phyloP scores from a whole-genome alignment of 2,329 filamentous ascomycete species.

The Cercospora berteroae region DNA sequence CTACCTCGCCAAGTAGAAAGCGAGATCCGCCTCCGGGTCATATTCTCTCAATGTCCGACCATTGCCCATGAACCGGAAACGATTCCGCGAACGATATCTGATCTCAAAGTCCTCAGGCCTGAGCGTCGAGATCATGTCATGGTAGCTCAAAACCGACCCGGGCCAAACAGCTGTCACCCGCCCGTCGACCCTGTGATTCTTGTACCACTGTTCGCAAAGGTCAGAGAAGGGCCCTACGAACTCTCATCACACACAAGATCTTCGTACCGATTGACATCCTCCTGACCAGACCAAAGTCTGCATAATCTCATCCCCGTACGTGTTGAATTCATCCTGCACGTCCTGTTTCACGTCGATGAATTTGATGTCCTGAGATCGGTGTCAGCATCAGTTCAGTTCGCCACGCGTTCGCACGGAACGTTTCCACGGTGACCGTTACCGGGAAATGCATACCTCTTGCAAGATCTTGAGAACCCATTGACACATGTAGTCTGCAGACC shows the following conservation, averaged over 20 bases:
- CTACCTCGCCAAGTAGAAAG: slow-evolving; percentile 29
- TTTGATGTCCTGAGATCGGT: slow-evolving; percentile 25
- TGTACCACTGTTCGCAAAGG: slow-evolving; percentile 28
- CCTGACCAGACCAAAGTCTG: slow-evolving; percentile 35
- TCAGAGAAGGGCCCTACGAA: not conserved
- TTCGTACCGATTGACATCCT: slow-evolving; percentile 29
- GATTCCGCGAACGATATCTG: slow-evolving; percentile 45
- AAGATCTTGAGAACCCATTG: slow-evolving; percentile 35
- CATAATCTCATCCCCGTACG: slow-evolving; percentile 35
- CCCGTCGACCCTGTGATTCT: slow-evolving; percentile 32
- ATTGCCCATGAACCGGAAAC: slow-evolving; percentile 52
- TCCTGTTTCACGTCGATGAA: slow-evolving; percentile 30
- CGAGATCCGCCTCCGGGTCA: slow-evolving; percentile 29
- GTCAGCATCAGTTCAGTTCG: not conserved
- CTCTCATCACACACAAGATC: not conserved
- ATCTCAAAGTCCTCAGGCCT: slow-evolving; percentile 52
- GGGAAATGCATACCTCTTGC: slow-evolving; percentile 19
- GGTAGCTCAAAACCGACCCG: slow-evolving; percentile 30
- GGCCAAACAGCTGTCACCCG: slow-evolving; percentile 37
- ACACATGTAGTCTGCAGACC: slow-evolving; percentile 33
- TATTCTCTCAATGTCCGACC: slow-evolving; percentile 42
- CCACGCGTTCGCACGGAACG: not conserved
- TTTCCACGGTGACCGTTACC: not conserved
- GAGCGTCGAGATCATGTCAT: slow-evolving; percentile 40
- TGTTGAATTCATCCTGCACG: slow-evolving; percentile 34